Conservation (phyloP, 2,329 filamentous ascomycete species). For the Calonectria fujianensis region DNA sequence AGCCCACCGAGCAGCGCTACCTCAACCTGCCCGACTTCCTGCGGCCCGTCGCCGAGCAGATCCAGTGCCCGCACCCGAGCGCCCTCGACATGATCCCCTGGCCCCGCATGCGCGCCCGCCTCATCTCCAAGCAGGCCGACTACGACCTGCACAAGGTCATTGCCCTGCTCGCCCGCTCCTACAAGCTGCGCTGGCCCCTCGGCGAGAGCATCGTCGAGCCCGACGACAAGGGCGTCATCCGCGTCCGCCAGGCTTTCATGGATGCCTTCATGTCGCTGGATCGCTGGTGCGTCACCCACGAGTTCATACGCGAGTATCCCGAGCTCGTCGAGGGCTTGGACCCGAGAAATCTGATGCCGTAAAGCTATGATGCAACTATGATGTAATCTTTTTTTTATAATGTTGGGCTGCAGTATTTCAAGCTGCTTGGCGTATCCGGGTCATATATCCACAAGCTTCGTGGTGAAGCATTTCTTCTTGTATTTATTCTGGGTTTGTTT, state of each 20-base stretch:
- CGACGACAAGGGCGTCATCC: neutral
- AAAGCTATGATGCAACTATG: neutral
- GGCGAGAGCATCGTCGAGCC: neutral
- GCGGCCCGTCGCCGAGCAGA: neutral
- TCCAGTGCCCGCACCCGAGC: conserved; percentile 1
- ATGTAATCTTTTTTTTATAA: no score
- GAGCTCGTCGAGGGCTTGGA: neutral
- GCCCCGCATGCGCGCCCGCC: neutral
- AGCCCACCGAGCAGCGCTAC: neutral
- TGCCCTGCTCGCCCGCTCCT: neutral
- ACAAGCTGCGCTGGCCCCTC: neutral
- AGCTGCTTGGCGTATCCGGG: neutral
- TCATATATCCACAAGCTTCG: neutral
- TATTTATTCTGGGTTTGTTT: neutral
- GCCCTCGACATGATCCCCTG: conserved; percentile 1
- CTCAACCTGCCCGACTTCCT: neutral
- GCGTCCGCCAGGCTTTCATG: neutral
- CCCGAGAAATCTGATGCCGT: neutral
- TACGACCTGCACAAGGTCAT: neutral
- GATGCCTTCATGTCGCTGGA: conserved; percentile 1
- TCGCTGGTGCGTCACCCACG: neutral
- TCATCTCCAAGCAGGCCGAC: neutral
- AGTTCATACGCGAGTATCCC: neutral
- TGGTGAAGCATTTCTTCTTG: neutral
- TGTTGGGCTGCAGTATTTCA: neutral